Evolutionary conservation across 148 eudicot genomes (phyloP).

Genomic region (Arctostaphylos glauca): DNA sequence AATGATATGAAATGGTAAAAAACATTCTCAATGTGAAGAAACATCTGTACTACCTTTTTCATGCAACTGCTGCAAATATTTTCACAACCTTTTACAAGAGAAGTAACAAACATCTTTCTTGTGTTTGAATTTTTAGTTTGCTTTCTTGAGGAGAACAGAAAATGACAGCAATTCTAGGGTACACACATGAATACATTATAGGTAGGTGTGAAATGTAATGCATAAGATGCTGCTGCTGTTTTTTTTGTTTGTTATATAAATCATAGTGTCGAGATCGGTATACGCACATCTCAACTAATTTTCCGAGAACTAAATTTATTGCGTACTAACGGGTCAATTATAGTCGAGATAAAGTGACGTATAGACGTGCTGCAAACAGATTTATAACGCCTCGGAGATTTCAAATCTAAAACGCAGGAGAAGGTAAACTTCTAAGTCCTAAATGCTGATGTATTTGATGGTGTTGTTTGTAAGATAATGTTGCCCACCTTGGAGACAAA

Average conservation of each 20-base stretch:
- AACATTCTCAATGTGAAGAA: neutral
- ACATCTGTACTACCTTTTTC: neutral
- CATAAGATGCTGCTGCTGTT: neutral
- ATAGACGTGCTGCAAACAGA: too few relatives aligned
- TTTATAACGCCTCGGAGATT: too few relatives aligned
- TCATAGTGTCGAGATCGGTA: too few relatives aligned
- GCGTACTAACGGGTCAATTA: too few relatives aligned
- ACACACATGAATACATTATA: too few relatives aligned
- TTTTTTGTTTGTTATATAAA: too few relatives aligned
- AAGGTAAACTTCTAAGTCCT: too few relatives aligned
- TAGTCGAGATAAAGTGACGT: too few relatives aligned
- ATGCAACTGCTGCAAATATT: neutral
- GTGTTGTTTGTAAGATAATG: neutral
- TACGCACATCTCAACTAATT: too few relatives aligned
- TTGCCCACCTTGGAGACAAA: slow-evolving; percentile 3
- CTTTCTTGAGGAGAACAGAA: neutral
- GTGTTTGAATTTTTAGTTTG: neutral
- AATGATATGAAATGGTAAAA: neutral
- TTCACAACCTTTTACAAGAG: neutral
- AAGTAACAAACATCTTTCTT: neutral
- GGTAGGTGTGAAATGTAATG: slow-evolving; percentile 1
- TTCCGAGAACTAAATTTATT: too few relatives aligned
- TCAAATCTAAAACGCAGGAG: too few relatives aligned
- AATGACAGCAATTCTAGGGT: neutral
- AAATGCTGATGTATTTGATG: too few relatives aligned